Percentiles rank a stretch among this genome's conserved stretches.
Evolutionary conservation across 2,329 filamentous ascomycete species (phyloP).

Genomic region (Lasiodiplodia hormozganensis): DNA sequence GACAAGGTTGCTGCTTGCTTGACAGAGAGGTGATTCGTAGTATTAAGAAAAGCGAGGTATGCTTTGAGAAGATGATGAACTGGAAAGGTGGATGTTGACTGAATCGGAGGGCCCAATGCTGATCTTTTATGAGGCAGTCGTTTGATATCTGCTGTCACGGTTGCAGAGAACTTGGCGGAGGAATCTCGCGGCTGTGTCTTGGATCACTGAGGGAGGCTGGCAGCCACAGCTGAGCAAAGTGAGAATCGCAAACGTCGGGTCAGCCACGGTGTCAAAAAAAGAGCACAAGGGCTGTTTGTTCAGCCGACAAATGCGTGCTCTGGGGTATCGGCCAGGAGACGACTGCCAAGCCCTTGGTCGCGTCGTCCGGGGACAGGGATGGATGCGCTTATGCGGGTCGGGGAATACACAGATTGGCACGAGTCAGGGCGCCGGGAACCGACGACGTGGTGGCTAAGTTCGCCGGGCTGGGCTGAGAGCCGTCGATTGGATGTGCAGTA

Average conservation of each 20-base stretch:
- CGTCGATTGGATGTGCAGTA: slow-evolving; percentile 4
- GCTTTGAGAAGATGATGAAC: not conserved
- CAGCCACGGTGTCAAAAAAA: not conserved
- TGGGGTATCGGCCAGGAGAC: not conserved
- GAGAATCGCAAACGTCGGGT: not conserved
- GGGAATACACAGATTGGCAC: slow-evolving; percentile 2
- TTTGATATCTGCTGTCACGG: not conserved
- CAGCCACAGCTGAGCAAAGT: not conserved
- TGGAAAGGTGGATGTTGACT: not conserved
- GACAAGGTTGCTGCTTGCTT: not conserved
- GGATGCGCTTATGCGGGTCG: not conserved
- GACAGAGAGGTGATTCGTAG: not conserved
- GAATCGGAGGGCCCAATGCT: not conserved
- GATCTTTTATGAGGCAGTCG: slow-evolving; percentile 9
- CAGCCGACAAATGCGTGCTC: not conserved
- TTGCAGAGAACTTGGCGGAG: not conserved
- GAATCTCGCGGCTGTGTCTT: not conserved
- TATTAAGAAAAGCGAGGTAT: not conserved
- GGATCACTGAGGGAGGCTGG: not conserved
- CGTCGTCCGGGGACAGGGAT: not conserved
- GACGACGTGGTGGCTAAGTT: slow-evolving; percentile 10
- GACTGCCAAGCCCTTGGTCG: not conserved
- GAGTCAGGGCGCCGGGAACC: not conserved
- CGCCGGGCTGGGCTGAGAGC: not conserved
- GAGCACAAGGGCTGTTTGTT: not conserved